A percentile compares a stretch with the other conserved stretches of the same genome.
These are phyloP conservation scores for Juncus inflexus DNA, from an alignment of 176 grass and related monocot genomes.

Conservation along the genomic window DNA sequence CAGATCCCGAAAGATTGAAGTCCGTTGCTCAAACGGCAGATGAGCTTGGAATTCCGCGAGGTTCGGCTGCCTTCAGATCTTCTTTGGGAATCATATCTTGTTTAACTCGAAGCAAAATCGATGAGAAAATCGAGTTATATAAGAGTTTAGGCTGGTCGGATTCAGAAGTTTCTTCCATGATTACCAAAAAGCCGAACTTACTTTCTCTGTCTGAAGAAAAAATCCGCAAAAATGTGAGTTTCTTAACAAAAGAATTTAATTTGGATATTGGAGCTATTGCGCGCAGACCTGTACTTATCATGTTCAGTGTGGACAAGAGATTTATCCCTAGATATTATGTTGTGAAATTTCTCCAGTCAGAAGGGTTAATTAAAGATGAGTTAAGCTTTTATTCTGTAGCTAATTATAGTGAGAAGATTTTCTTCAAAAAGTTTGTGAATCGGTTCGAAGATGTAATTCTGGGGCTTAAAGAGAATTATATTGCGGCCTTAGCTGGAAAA, in stretches of 20 bases:
- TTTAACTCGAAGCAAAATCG: constrained; percentile 40
- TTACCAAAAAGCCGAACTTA: constrained; percentile 31
- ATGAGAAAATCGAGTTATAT: constrained; percentile 31
- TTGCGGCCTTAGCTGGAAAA: constrained; percentile 17
- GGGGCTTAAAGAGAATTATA: constrained; percentile 29
- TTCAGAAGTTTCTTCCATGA: constrained; percentile 27
- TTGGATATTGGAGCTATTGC: constrained; percentile 36
- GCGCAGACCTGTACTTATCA: constrained; percentile 37
- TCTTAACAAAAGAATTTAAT: constrained; percentile 35
- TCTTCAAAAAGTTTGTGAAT: constrained; percentile 44
- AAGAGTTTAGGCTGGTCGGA: constrained; percentile 47
- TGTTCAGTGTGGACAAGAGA: constrained; percentile 46
- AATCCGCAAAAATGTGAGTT: constrained; percentile 30
- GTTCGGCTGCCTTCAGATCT: constrained; percentile 35
- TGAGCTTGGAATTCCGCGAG: constrained; percentile 28
- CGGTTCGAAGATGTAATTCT: constrained; percentile 37
- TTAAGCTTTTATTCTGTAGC: constrained; percentile 31
- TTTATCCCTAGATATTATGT: constrained; percentile 43
- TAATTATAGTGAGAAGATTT: constrained; percentile 37
- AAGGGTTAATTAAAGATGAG: constrained; percentile 27
- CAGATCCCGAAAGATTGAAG: constrained; percentile 1
- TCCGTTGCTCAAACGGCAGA: constrained; percentile 23
- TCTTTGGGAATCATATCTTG: constrained; percentile 31
- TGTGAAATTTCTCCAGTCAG: constrained; percentile 44
- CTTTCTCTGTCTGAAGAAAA: constrained; percentile 43